phyloP scores from a whole-genome alignment of 208 protist species.

The Zelonia costaricensis region DNA sequence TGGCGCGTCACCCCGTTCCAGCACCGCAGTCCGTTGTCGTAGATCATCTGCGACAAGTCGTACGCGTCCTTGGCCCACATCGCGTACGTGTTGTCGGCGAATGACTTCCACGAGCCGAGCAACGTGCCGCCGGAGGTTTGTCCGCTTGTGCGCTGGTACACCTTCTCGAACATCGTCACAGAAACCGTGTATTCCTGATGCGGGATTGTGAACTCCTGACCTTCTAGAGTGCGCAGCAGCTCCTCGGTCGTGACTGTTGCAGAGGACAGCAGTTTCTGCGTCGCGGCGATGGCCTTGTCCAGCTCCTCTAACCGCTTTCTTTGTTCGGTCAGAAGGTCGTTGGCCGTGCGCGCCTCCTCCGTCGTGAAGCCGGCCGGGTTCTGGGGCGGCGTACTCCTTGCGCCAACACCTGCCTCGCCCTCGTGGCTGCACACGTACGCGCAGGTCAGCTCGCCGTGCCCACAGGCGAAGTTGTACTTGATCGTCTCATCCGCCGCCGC shows the following conservation, averaged over 20 bases:
- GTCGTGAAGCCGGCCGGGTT: slow-evolving; percentile 27
- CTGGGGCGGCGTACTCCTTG: slow-evolving; percentile 12
- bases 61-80: slow-evolving; percentile 53
- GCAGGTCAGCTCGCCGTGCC: slow-evolving; percentile 46
- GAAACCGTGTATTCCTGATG: slow-evolving; percentile 56
- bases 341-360: slow-evolving; percentile 31
- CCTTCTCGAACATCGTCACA: slow-evolving; percentile 51
- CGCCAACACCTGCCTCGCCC: slow-evolving; percentile 27
- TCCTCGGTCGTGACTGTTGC: slow-evolving; percentile 45
- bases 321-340: slow-evolving; percentile 10
- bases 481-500: background rate
- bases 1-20: slow-evolving; percentile 52
- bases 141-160: slow-evolving; percentile 42
- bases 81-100: slow-evolving; percentile 71
- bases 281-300: slow-evolving; percentile 17
- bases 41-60: slow-evolving; percentile 67
- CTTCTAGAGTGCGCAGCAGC: slow-evolving; percentile 48
- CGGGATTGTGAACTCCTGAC: slow-evolving; percentile 52
- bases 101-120: slow-evolving; percentile 59
- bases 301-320: slow-evolving; percentile 20
- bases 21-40: slow-evolving; percentile 45
- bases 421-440: slow-evolving; percentile 46
- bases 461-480: slow-evolving; percentile 43
- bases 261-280: slow-evolving; percentile 13
- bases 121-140: slow-evolving; percentile 10